These are phyloP conservation scores for Pseudogymnoascus pannorum DNA, from an alignment of 2,329 filamentous ascomycete species.

Conservation along the genomic window DNA sequence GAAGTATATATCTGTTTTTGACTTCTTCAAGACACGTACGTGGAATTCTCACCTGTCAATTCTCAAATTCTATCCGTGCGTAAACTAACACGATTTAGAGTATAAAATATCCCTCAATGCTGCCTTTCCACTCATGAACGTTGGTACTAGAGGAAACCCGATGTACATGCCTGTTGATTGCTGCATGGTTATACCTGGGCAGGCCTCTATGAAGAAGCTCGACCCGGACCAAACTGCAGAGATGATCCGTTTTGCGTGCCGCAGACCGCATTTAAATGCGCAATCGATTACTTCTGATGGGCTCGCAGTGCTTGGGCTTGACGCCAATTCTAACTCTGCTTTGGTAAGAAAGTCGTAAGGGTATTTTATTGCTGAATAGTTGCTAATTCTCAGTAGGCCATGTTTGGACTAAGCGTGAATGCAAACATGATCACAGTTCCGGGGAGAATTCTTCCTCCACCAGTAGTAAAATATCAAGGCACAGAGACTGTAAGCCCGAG, in stretches of 20 bases:
- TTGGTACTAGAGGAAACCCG: constrained; percentile 50
- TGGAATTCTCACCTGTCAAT: constrained; percentile 2
- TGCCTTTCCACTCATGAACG: constrained; percentile 56
- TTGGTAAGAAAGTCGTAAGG: constrained; percentile 32
- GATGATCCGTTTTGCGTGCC: constrained; percentile 69
- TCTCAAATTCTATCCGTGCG: background rate
- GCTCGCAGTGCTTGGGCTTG: constrained; percentile 50
- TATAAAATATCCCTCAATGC: constrained; percentile 28
- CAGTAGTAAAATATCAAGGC: constrained; percentile 51
- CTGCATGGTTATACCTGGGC: constrained; percentile 56
- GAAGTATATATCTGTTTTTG: constrained; percentile 43
- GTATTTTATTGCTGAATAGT: constrained; percentile 3
- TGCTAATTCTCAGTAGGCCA: constrained; percentile 26
- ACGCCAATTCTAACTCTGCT: constrained; percentile 36
- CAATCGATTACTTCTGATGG: constrained; percentile 54
- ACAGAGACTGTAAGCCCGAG: constrained; percentile 29
- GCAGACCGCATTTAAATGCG: constrained; percentile 59
- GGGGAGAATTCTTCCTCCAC: constrained; percentile 59
- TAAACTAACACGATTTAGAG: constrained; percentile 13
- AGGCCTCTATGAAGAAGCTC: constrained; percentile 54
- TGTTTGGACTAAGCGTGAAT: constrained; percentile 58
- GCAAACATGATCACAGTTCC: constrained; percentile 61
- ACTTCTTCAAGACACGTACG: constrained; percentile 40
- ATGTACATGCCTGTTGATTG: constrained; percentile 61
- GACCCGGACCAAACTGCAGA: constrained; percentile 50